phyloP scores from a whole-genome alignment of 2,329 filamentous ascomycete species.

The Phialocephala subalpina region DNA sequence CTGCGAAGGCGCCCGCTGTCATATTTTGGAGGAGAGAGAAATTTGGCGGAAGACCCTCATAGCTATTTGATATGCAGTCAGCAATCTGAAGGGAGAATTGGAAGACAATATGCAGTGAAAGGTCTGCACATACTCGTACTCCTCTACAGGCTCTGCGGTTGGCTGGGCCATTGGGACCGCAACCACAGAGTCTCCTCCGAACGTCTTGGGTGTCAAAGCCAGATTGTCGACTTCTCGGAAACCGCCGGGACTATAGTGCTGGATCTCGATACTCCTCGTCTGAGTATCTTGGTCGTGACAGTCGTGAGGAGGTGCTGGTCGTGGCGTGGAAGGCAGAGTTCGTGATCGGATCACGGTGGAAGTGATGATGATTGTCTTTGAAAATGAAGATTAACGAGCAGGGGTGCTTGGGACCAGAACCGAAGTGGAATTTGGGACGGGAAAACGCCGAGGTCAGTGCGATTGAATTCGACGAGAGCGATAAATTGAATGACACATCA shows the following conservation, averaged over 20 bases:
- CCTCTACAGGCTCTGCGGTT: conserved; percentile 68
- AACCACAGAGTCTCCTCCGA: conserved; percentile 72
- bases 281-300: conserved; percentile 6
- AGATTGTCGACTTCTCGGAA: conserved; percentile 58
- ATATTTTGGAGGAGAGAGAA: conserved; percentile 96
- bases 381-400: conserved; percentile 10
- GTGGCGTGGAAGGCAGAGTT: background rate
- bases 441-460: background rate
- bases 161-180: conserved; percentile 75
- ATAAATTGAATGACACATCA: background rate
- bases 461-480: background rate
- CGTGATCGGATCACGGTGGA: background rate
- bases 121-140: conserved; percentile 66
- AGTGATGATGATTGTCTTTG: conserved; percentile 17
- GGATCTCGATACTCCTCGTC: conserved; percentile 7
- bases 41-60: conserved; percentile 93
- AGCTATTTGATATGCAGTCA: conserved; percentile 56
- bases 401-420: background rate
- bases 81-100: conserved; percentile 22
- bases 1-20: conserved; percentile 94
- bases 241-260: conserved; percentile 20
- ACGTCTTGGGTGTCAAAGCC: conserved; percentile 65
- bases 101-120: conserved; percentile 15
- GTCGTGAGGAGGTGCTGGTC: background rate
- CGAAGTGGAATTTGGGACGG: background rate